These are phyloP conservation scores for Onygena corvina DNA, from an alignment of 2,329 filamentous ascomycete genomes.

Conservation along the genomic window DNA sequence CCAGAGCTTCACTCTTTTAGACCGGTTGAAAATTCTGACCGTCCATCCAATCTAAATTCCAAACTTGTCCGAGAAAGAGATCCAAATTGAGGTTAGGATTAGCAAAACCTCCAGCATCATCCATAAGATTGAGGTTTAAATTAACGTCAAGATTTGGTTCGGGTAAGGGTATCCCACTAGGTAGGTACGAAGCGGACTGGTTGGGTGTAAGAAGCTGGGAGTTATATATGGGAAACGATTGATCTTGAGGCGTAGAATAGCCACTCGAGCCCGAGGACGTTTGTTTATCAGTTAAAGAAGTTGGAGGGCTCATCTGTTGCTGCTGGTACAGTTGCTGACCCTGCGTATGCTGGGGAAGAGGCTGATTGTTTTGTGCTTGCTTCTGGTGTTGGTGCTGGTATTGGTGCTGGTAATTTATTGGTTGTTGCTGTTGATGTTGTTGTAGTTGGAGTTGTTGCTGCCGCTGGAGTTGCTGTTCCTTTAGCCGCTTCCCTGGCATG, in stretches of 20 bases:
- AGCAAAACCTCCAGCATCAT: conserved; percentile 16
- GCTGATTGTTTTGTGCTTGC: background rate
- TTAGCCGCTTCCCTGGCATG: conserved; percentile 25
- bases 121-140: conserved; percentile 5
- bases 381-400: background rate
- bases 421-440: background rate
- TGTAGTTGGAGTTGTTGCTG: background rate
- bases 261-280: background rate
- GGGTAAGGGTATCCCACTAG: background rate
- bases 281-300: background rate
- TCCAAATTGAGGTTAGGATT: conserved; percentile 22
- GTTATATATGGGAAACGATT: background rate
- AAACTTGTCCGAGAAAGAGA: conserved; percentile 30
- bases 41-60: conserved; percentile 30
- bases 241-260: conserved; percentile 1
- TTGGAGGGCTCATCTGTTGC: conserved; percentile 1
- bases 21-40: background rate
- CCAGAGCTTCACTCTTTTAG: background rate
- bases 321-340: no score
- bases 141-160: conserved; percentile 3
- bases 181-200: background rate
- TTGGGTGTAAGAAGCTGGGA: background rate
- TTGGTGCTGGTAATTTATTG: background rate
- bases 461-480: background rate
- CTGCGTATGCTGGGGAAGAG: no score